Base-by-base conservation (phyloP, 2,329 filamentous ascomycete genomes). In the Purpureocillium takamizusanense region DNA sequence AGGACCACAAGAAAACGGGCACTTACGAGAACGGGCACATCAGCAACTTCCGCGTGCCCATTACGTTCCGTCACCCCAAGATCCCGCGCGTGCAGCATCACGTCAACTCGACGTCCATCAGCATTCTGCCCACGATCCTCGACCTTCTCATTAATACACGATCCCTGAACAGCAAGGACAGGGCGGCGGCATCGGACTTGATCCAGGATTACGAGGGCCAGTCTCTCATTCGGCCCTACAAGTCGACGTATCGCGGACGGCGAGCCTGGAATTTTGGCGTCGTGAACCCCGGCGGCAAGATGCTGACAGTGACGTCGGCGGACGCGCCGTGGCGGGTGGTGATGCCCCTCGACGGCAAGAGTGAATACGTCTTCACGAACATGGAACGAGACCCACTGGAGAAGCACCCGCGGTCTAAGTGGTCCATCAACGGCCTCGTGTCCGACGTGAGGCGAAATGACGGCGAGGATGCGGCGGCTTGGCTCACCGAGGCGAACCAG, bases 41-140 rank as follows among this genome's bases (percentile, higher is more conserved):
- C 36, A 55, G 53, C 43, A 57, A 58, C 42, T 53, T 54, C 37
- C 57, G 54, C 23, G 54, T 61, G 6, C 55, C 56, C 5, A 50
- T 61, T 12, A 47, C 51, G 9, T 51, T 61, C 35, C 46, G 51
- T 14, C 57, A 61, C 37, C 59, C 57, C 2, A 38, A 52, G 13
- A 46, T 61, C 11, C 57, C 57, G 2, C 46, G 50, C 10, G 38
- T 60, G 1, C 35, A 45, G 17, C 38, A 39, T 15, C 48, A 52
- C 16, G 52, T 57, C 43, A 42, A 55, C 17, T 51, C 52, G 4
- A 56, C 55, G 7, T 59, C 59, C 11, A 44, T 56, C 21, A 55
- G 54, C n/a, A 55, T 61, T 23, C 45, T 61, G 2, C 59, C 57
- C 4, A 59, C 55, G 3, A 53, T 61, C 16, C 51, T 61, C 16